These are phyloP conservation scores for Trichoderma harzianum DNA, from an alignment of 2,329 filamentous ascomycete genomes.

Conservation along the genomic window DNA sequence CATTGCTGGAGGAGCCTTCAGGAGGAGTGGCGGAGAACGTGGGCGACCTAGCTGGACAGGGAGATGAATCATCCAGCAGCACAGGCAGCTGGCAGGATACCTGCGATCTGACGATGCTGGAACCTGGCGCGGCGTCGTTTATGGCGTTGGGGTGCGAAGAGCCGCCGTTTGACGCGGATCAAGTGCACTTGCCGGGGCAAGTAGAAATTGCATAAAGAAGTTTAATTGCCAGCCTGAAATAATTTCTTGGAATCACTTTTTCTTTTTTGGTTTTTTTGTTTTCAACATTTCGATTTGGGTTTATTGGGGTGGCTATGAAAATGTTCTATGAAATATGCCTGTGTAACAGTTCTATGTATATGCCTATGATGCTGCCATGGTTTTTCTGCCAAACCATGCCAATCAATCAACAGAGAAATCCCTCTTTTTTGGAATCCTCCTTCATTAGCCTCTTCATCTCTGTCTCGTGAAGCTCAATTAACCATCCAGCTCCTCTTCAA, in stretches of 20 bases:
- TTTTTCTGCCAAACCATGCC: neutral
- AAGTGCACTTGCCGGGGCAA: constrained; percentile 11
- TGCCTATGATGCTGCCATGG: neutral
- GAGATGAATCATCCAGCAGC: constrained; percentile 10
- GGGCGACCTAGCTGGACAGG: neutral
- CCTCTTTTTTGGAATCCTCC: neutral
- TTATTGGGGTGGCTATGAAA: neutral
- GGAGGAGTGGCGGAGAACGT: neutral
- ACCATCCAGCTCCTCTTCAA: neutral
- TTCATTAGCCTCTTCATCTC: neutral
- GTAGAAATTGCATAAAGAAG: constrained; percentile 5
- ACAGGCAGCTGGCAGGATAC: constrained; percentile 13
- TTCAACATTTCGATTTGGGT: neutral
- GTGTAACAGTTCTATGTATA: neutral
- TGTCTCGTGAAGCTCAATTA: neutral
- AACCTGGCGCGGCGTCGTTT: constrained; percentile 2
- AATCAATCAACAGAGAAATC: neutral
- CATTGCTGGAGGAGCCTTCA: constrained; percentile 4
- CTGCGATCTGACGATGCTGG: constrained; percentile 12
- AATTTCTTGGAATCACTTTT: neutral
- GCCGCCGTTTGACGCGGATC: constrained; percentile 9
- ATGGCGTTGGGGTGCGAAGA: constrained; percentile 7
- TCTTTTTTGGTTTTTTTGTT: neutral
- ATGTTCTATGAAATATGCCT: constrained; percentile 6
- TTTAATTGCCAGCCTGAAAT: neutral